Evolutionary conservation across 116 monocot species (phyloP).

Genomic region (Cymodocea nodosa): DNA sequence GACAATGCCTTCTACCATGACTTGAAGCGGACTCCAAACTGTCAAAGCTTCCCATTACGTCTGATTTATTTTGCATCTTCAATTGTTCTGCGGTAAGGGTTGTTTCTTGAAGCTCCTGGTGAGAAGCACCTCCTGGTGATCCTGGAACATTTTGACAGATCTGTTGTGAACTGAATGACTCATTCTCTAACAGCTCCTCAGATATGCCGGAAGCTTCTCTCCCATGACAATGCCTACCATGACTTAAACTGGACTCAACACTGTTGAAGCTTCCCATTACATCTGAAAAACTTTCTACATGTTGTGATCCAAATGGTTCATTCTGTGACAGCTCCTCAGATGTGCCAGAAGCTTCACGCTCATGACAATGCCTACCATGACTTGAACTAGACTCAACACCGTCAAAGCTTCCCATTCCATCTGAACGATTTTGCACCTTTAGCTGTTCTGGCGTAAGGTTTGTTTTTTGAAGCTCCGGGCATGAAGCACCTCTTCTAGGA

Average conservation of each 20-base stretch:
- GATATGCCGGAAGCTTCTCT: background rate
- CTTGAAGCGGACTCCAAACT: too few relatives aligned
- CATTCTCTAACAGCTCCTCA: background rate
- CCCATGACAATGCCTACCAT: background rate
- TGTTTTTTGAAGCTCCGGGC: background rate
- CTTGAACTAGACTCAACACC: background rate
- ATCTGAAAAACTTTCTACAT: background rate
- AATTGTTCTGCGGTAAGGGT: background rate
- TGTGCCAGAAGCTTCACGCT: background rate
- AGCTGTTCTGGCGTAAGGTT: background rate
- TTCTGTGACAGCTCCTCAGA: constrained; percentile 1
- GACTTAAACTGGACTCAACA: background rate
- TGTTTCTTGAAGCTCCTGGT: too few relatives aligned
- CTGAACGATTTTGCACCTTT: background rate
- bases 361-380: background rate
- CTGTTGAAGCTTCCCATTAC: constrained; percentile 1
- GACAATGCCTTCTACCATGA: too few relatives aligned
- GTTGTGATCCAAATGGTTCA: background rate
- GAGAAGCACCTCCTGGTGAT: too few relatives aligned
- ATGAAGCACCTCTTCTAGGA: too few relatives aligned
- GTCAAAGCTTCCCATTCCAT: background rate
- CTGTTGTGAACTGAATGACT: background rate
- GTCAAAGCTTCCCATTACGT: background rate
- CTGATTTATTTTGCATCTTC: background rate
- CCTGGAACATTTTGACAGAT: too few relatives aligned